Percentiles rank a stretch among this genome's conserved stretches.
Evolutionary conservation across 228 moss, liverwort and hornwort species (phyloP).

Genomic region (Sphagnum fallax): DNA sequence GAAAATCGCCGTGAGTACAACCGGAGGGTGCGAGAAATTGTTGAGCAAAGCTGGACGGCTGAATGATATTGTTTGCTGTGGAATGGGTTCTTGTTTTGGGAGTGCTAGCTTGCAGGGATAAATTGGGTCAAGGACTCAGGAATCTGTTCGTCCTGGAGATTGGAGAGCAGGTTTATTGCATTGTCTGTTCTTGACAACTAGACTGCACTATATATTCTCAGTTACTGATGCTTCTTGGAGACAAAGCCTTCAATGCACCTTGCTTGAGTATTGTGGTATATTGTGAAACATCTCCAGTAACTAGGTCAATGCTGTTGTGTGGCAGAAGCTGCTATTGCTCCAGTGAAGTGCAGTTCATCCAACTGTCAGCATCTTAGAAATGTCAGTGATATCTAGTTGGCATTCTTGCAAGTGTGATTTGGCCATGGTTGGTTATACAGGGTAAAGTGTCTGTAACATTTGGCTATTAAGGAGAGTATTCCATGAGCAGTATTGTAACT

Average conservation of each 20-base stretch:
- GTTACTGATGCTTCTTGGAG: constrained; percentile 26
- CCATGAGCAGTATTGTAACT: neutral
- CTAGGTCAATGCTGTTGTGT: constrained; percentile 20
- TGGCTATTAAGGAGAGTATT: constrained; percentile 11
- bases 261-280: constrained; percentile 7
- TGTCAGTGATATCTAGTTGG: constrained; percentile 30
- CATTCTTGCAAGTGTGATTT: constrained; percentile 15
- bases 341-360: constrained; percentile 10
- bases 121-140: constrained; percentile 5
- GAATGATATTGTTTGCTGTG: constrained; percentile 42
- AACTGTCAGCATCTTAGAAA: constrained; percentile 6
- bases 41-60: constrained; percentile 99
- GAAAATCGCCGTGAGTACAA: constrained; percentile 99
- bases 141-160: constrained; percentile 16
- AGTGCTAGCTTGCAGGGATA: constrained; percentile 6
- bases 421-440: constrained; percentile 13
- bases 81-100: neutral
- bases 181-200: constrained; percentile 20
- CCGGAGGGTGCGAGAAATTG: constrained; percentile 96
- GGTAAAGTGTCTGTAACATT: constrained; percentile 17
- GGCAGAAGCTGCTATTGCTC: constrained; percentile 13
- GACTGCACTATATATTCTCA: constrained; percentile 27
- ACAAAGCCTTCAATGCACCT: constrained; percentile 5
- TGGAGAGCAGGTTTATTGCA: constrained; percentile 17
- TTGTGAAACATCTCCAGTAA: constrained; percentile 8